Evolutionary conservation across 768 basidiomycete species (phyloP).

Genomic region (Galerina marginata): DNA sequence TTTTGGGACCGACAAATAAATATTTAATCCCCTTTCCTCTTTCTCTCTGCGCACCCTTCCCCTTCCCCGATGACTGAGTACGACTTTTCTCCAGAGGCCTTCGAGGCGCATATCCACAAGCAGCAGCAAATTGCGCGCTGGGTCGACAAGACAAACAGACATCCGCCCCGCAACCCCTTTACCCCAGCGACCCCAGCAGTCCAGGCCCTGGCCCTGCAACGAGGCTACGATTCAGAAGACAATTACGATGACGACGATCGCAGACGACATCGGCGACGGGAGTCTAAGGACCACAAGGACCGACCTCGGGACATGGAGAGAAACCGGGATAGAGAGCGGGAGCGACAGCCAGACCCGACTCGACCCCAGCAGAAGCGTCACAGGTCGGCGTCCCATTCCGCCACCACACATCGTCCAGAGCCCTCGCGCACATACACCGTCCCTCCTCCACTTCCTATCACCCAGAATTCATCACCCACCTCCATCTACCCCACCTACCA

Average conservation of each 20-base stretch:
- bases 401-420: conserved; percentile 18
- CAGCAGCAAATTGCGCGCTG: conserved; percentile 54
- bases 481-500: conserved; percentile 12
- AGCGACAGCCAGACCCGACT: conserved; percentile 10
- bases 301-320: conserved; percentile 20
- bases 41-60: conserved; percentile 1
- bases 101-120: conserved; percentile 50
- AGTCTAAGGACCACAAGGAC: conserved; percentile 9
- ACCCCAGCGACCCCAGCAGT: conserved; percentile 38
- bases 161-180: conserved; percentile 31
- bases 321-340: conserved; percentile 18
- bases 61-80: conserved; percentile 56
- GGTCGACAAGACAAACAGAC: conserved; percentile 40
- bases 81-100: conserved; percentile 63
- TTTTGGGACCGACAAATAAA: conserved; percentile 1
- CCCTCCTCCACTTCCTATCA: conserved; percentile 23
- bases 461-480: conserved; percentile 13
- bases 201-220: conserved; percentile 17
- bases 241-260: conserved; percentile 10
- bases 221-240: conserved; percentile 15
- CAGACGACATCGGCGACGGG: conserved; percentile 3
- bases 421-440: conserved; percentile 21
- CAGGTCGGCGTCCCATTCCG: conserved; percentile 30
- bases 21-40: conserved; percentile 9
- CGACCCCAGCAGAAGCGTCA: conserved; percentile 20